Percentiles rank a stretch among this genome's conserved stretches.
phyloP scores from a whole-genome alignment of 257 asterid species.

The Thymus mandschuricus region DNA sequence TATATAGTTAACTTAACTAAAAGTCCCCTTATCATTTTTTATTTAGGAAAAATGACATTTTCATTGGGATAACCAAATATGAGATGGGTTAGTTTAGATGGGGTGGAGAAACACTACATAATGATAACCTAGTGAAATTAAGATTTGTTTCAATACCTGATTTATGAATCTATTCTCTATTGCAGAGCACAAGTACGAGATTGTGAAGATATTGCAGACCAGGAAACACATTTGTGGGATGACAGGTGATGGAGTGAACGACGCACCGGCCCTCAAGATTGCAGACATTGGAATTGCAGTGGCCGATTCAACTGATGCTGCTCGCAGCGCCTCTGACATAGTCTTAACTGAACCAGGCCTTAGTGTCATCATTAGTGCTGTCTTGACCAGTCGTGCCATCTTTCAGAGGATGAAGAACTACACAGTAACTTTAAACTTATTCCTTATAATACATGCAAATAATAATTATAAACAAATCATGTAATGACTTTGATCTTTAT shows the following conservation, averaged over 20 bases:
- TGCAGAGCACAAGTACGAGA: constrained; percentile 69
- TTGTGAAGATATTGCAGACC: constrained; percentile 57
- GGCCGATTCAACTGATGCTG: constrained; percentile 72
- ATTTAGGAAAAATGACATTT: too few relatives aligned
- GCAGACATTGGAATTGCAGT: constrained; percentile 75
- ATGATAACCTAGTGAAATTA: too few relatives aligned
- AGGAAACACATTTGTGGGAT: constrained; percentile 64
- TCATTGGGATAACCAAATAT: too few relatives aligned
- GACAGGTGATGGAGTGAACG: constrained; percentile 77
- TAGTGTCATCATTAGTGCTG: constrained; percentile 69
- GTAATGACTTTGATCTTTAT: not conserved
- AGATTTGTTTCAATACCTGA: too few relatives aligned
- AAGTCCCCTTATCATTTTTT: too few relatives aligned
- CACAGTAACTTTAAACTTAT: constrained; percentile 38
- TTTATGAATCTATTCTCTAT: not conserved
- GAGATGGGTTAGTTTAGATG: too few relatives aligned
- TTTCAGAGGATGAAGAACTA: constrained; percentile 77
- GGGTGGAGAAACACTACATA: too few relatives aligned
- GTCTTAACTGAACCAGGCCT: constrained; percentile 70
- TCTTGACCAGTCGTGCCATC: constrained; percentile 68
- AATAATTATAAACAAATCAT: too few relatives aligned
- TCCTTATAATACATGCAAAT: not conserved
- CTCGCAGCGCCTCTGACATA: constrained; percentile 64
- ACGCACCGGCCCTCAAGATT: constrained; percentile 67
- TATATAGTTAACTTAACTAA: too few relatives aligned